Base-by-base conservation (phyloP, 2,329 filamentous ascomycete genomes). In the Sarocladiaceae sp. region DNA sequence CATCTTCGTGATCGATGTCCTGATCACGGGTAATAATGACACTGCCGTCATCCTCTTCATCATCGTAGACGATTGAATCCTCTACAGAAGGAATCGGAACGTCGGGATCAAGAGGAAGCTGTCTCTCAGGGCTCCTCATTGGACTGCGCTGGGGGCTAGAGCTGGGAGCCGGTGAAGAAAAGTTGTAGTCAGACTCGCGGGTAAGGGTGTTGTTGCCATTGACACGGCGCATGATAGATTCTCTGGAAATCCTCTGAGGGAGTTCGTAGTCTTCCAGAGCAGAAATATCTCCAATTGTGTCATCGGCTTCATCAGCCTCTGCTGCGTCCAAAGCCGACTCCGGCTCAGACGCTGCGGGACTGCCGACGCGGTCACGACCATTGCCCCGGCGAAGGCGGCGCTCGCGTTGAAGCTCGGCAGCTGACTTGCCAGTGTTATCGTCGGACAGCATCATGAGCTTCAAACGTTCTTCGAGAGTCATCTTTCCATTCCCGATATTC, bases 191-290 rank as follows among this genome's bases (percentile, higher is more conserved):
- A 3, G 84, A 82, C 51, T 83, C 77, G 54, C 75, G 71, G 18
- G 84, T 80, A 40, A 79, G 74, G 46, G 69, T 59, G 55, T 76
- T 70, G 59, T 76, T 79, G 44, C 78, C 89, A 65, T 94, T 90
- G 52, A 97, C 86, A 56, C 93, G 90, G 51, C 89, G 86, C 60
- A 97, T 75, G 59, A 97, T 97, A 0, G 92, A 96, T 66, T 97
- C 94, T 33, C 93, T 83, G 8, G 93, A 97, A 63, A 97, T 96
- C 52, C 87, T 87, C 11, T 88, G 79, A 17, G 84, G 89, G 13
- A 87, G 71, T 57, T 87, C 77, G 59, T 86, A 87, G 53, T 85
- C 80, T 55, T 79, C 75, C 53, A 85, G 67, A 11, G 77, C 71
- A 51, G 79, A 78, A 59, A 86, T 66, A 52, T 87, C 83, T 42